Percentiles rank a stretch among this genome's conserved stretches.
Evolutionary conservation across 768 basidiomycete genomes (phyloP).

Genomic region (Kwoniella mangroviensis): DNA sequence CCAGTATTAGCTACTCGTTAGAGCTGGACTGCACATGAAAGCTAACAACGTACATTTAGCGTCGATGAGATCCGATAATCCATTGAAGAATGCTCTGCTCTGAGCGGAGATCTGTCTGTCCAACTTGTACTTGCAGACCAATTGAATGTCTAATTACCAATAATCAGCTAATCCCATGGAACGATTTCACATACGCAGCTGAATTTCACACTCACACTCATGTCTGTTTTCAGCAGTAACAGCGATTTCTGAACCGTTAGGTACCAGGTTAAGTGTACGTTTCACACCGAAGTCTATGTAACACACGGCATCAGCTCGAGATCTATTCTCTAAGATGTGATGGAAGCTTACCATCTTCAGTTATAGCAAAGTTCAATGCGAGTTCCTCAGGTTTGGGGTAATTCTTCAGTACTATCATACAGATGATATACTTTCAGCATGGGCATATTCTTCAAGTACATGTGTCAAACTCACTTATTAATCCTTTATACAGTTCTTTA

Average conservation of each 20-base stretch:
- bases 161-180: constrained; percentile 4
- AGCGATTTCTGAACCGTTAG: constrained; percentile 76
- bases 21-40: not conserved
- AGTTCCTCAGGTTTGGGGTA: constrained; percentile 85
- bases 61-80: constrained; percentile 88
- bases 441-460: not conserved
- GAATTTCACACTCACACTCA: constrained; percentile 53
- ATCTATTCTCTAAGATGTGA: no score
- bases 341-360: constrained; percentile 70
- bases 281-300: constrained; percentile 75
- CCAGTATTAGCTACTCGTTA: not conserved
- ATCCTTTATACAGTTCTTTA: constrained; percentile 86
- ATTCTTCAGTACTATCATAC: constrained; percentile 72
- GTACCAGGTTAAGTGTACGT: constrained; percentile 75
- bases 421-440: constrained; percentile 5
- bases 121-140: constrained; percentile 84
- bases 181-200: not conserved
- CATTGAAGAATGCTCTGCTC: constrained; percentile 73
- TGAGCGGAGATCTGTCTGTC: constrained; percentile 86
- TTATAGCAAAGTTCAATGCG: constrained; percentile 85
- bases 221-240: constrained; percentile 89
- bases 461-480: constrained; percentile 63
- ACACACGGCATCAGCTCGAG: no score
- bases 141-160: constrained; percentile 67
- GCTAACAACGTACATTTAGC: constrained; percentile 78